These are phyloP conservation scores for Stachybotrys elegans DNA, from an alignment of 2,329 filamentous ascomycete genomes.

Conservation along the genomic window DNA sequence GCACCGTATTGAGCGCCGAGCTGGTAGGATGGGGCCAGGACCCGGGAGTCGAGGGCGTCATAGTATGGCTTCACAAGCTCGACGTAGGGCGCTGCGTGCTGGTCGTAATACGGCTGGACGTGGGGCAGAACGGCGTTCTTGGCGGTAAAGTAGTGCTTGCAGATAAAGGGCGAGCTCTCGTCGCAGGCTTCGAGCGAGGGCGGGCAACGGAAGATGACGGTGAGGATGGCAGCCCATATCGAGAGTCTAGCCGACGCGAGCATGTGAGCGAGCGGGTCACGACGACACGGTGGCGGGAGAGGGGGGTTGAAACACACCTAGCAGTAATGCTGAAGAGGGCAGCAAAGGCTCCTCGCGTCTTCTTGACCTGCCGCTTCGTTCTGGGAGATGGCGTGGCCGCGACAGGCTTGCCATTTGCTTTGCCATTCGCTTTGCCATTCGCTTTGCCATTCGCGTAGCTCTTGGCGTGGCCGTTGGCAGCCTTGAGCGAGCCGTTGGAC, in stretches of 20 bases:
- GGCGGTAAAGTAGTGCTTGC: constrained; percentile 73
- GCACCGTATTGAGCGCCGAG: constrained; percentile 70
- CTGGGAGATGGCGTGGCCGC: constrained; percentile 9
- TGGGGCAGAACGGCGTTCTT: constrained; percentile 64
- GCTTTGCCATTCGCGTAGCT: constrained; percentile 16
- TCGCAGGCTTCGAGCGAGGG: constrained; percentile 61
- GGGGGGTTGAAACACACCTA: constrained; percentile 41
- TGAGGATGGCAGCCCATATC: constrained; percentile 83
- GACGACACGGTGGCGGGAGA: not conserved
- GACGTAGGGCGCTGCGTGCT: constrained; percentile 80
- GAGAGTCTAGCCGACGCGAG: constrained; percentile 50
- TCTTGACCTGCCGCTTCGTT: constrained; percentile 15
- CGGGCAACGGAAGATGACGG: constrained; percentile 78
- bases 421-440: constrained; percentile 23
- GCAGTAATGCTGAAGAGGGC: constrained; percentile 42
- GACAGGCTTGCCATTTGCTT: constrained; percentile 23
- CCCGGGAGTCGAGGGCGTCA: constrained; percentile 50
- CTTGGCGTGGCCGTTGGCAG: constrained; percentile 34
- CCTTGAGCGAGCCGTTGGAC: constrained; percentile 24
- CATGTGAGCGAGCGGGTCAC: constrained; percentile 2
- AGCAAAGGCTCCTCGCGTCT: constrained; percentile 23
- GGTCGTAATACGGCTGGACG: constrained; percentile 77
- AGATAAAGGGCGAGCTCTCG: constrained; percentile 69
- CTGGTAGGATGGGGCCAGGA: constrained; percentile 64
- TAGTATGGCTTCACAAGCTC: constrained; percentile 74